Evolutionary conservation across 192 early-diverging fungal genomes (phyloP), one percentile per base, ranked within the genome.

Genomic region (Rhizoclosmatium sp.): DNA sequence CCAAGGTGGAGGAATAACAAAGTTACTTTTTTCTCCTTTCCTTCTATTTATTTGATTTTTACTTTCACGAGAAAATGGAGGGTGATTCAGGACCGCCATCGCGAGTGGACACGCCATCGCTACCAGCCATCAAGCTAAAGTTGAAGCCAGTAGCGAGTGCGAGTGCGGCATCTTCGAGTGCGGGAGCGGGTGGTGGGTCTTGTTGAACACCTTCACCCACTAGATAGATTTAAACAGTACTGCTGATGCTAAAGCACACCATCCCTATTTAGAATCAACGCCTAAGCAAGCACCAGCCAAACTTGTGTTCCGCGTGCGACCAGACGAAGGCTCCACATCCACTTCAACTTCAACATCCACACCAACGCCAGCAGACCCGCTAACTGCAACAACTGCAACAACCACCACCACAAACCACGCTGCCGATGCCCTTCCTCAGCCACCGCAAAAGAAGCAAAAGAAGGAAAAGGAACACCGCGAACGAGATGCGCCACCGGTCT

Each of bases 121-220:
- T 75, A 1, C 73, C 73, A 39, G 62, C 73, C 12, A 7, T 75
- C 7, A 75, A 75, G 60, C 73, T 75, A 14, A 75, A 75, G 46
- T 44, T 75, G 21, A 75, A 75, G 56, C n/a, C 47, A 5, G 39
- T 47, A 14, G 31, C 58, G 21, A 58, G 12, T n/a, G 10, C 10
- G 0, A 16, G 54, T 16, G 12, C 64, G 21, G 14, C 64, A 40
- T 65, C 64, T 3, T 14, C n/a, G n/a, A 12, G 16, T 31, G 31
- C 31, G 0, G 31, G 31, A 31, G 31, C 31, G 31, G 31, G 31
- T 31, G 31, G 31, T 31, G 31, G 31, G 31, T 31, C 31, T 31
- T 31, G 31, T 31, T 31, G 31, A 31, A 31, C 31, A 31, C 31
- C 31, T 31, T 31, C 31, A 31, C 31, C 31, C 31, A 31, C 31